A percentile compares a stretch with the other conserved stretches of the same genome.
Evolutionary conservation across 1,284 basidiomycete species (phyloP).

Genomic region (Fomitopsis betulina): DNA sequence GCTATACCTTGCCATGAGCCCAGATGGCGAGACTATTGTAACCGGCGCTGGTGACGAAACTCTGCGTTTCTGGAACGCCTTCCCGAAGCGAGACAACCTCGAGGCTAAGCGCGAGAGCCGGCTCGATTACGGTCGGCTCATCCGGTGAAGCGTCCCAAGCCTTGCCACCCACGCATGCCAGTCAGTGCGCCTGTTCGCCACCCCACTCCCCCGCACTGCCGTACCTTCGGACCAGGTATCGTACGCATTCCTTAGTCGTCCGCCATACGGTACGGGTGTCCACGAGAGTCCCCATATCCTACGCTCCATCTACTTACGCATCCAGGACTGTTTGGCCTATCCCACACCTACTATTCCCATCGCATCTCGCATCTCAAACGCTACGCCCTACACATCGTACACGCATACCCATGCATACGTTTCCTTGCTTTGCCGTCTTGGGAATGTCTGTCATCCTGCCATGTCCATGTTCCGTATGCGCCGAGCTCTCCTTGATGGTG

Average conservation of each 20-base stretch:
- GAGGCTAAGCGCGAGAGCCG: constrained; percentile 42
- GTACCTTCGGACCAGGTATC: not conserved
- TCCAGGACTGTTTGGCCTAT: not conserved
- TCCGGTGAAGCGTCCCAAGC: constrained; percentile 37
- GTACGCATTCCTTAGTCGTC: not conserved
- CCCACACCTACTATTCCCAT: not conserved
- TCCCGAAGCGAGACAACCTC: constrained; percentile 61
- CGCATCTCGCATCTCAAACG: not conserved
- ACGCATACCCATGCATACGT: constrained; percentile 3
- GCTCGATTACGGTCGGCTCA: constrained; percentile 60
- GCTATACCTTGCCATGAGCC: constrained; percentile 94
- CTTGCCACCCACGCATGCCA: constrained; percentile 8
- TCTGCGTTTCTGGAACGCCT: constrained; percentile 94
- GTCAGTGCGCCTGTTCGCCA: not conserved
- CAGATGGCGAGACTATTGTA: constrained; percentile 96
- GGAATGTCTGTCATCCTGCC: constrained; percentile 3
- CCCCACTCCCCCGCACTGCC: not conserved
- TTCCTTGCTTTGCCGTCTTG: constrained; percentile 4
- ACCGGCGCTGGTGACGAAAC: constrained; percentile 99
- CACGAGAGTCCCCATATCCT: constrained; percentile 1
- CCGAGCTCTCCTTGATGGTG: constrained; percentile 3
- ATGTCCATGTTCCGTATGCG: constrained; percentile 6
- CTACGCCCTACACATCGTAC: not conserved
- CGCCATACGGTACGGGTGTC: not conserved
- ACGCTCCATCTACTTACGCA: constrained; percentile 12